phyloP scores from a whole-genome alignment of 2,329 filamentous ascomycete species.

The Nemania sp. region DNA sequence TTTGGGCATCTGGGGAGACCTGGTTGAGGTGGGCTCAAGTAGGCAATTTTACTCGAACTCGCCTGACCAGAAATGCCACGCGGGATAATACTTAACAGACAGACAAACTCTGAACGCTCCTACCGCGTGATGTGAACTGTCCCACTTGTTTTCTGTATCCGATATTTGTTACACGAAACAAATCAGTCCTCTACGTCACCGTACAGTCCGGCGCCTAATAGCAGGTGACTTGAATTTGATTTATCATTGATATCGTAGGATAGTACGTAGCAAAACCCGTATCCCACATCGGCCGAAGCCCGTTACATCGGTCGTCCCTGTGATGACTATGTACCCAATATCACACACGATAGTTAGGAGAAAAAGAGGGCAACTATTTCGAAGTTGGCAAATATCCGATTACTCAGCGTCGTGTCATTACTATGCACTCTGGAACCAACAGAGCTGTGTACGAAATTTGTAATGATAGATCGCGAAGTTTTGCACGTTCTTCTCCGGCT shows the following conservation, averaged over 20 bases:
- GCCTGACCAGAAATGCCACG: constrained; percentile 1
- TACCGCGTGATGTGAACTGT: constrained; percentile 4
- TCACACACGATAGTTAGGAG: neutral
- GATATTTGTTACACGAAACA: constrained; percentile 16
- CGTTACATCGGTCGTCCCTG: too few relatives aligned
- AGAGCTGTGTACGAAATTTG: neutral
- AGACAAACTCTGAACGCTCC: neutral
- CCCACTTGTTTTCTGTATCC: constrained; percentile 2
- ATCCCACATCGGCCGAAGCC: neutral
- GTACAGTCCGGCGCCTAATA: too few relatives aligned
- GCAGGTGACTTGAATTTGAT: too few relatives aligned
- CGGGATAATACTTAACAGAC: too few relatives aligned
- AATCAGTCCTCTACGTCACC: neutral
- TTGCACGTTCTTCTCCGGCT: neutral
- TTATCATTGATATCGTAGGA: too few relatives aligned
- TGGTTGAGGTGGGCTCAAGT: neutral
- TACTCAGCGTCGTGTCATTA: too few relatives aligned
- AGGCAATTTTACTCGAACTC: constrained; percentile 2
- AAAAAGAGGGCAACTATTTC: neutral
- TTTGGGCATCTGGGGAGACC: neutral
- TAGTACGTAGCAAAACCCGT: constrained; percentile 7
- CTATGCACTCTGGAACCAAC: too few relatives aligned
- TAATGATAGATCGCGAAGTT: neutral
- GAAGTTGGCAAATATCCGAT: neutral
- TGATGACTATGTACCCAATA: too few relatives aligned